Evolutionary conservation across 805 yeast genomes (phyloP).

Genomic region (Candida peoriensis): DNA sequence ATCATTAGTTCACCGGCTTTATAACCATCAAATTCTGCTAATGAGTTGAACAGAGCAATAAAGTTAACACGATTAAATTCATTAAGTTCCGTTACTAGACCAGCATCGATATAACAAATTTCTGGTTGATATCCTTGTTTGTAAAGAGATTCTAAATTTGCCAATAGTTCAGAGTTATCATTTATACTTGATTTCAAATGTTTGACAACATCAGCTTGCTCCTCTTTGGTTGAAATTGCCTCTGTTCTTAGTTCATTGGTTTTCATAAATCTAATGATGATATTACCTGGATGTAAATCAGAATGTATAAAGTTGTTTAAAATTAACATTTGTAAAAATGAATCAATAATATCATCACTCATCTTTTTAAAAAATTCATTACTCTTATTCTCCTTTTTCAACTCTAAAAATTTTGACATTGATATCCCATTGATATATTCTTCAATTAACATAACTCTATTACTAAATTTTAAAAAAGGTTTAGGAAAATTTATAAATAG

Average conservation of each 20-base stretch:
- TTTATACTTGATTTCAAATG: slow-evolving; percentile 14
- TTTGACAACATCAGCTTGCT: slow-evolving; percentile 21
- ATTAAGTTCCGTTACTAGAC: slow-evolving; percentile 86
- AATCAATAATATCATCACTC: slow-evolving; percentile 81
- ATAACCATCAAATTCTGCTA: slow-evolving; percentile 91
- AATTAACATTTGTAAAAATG: slow-evolving; percentile 89
- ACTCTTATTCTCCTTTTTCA: slow-evolving; percentile 33
- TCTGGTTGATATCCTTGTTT: slow-evolving; percentile 72
- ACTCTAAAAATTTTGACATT: slow-evolving; percentile 60
- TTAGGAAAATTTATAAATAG: slow-evolving; percentile 74
- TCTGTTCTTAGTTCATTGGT: slow-evolving; percentile 30
- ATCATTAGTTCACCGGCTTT: slow-evolving; percentile 94
- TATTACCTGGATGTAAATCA: slow-evolving; percentile 95
- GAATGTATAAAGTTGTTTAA: slow-evolving; percentile 94
- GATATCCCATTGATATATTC: slow-evolving; percentile 82
- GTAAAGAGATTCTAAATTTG: slow-evolving; percentile 39
- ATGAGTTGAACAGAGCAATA: slow-evolving; percentile 80
- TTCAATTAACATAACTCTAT: slow-evolving; percentile 75
- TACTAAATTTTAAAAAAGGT: slow-evolving; percentile 60
- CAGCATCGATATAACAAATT: slow-evolving; percentile 88
- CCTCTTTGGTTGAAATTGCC: slow-evolving; percentile 17
- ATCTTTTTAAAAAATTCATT: slow-evolving; percentile 57
- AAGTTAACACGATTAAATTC: slow-evolving; percentile 76
- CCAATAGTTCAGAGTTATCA: slow-evolving; percentile 38
- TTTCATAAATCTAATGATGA: slow-evolving; percentile 67